Base-by-base conservation (phyloP, 176 grass and related monocot genomes). In the Hsuehochloa calcarea region DNA sequence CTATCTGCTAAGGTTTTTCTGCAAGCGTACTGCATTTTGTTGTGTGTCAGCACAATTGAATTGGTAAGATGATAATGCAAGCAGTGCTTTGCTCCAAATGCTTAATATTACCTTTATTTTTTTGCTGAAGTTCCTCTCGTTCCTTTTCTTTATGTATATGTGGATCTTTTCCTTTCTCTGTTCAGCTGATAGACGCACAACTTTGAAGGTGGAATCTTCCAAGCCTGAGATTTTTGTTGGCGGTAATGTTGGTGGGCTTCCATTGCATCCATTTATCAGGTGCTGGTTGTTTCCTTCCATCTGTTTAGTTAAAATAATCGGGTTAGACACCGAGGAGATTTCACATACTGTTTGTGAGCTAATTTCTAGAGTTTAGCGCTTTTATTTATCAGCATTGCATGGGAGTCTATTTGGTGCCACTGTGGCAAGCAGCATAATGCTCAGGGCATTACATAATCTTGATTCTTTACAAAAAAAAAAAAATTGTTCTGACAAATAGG, bases 1-100 rank as follows among this genome's bases (percentile, higher is more conserved):
- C 91, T 99, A 72, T 99, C 97, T 37, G 97, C 97, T 81, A 99
- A 91, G 55, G 97, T 96, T 92, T 99, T 99, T 76, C 97, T 92
- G 79, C 97, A 99, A 70, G 93, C 97, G 26, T 99, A 99, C 97
- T 99, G 92, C 78, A 92, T 85, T 65, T 89, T 71, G 20, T 80
- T 81, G 46, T 3, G 14, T 66, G 55, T 84, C 46, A 85, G 56
- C 38, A 71, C 41, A 90, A 25, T 46, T 77, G 17, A 77, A 45
- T 74, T 63, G 78, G 29, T 77, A 80, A 83, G 17, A 63, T 71
- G 8, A 41, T 29, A 39, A 70, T 82, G 68, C 27, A 85, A 59
- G 34, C 29, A 79, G 43, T 74, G 17, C 78, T 80, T 54, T 52
- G 52, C 61, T 19, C 60, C 37, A 77, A 52, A 83, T 83, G 58